phyloP scores from a whole-genome alignment of 192 early-diverging fungal genomes.

The Oehlia diaphana region DNA sequence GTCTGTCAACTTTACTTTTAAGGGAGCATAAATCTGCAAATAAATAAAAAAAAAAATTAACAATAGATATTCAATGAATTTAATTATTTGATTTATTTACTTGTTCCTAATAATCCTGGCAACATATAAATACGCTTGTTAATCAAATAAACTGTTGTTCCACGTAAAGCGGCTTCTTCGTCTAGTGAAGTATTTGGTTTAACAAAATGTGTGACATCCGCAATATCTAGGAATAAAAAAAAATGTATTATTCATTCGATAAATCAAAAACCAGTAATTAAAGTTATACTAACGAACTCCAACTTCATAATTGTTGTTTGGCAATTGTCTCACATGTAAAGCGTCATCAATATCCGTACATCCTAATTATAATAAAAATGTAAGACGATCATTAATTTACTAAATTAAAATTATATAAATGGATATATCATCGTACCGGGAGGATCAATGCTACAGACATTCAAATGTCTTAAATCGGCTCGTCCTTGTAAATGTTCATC shows the following conservation, averaged over 20 bases:
- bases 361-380: slow-evolving; percentile 37
- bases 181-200: slow-evolving; percentile 78
- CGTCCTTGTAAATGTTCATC: slow-evolving; percentile 71
- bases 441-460: slow-evolving; percentile 98
- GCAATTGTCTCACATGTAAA: slow-evolving; percentile 76
- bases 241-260: neutral
- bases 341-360: slow-evolving; percentile 99
- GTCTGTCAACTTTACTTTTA: slow-evolving; percentile 82
- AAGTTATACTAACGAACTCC: slow-evolving; percentile 55
- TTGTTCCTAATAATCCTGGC: slow-evolving; percentile 74
- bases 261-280: neutral
- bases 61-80: neutral
- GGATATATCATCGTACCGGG: slow-evolving; percentile 50
- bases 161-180: slow-evolving; percentile 76
- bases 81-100: slow-evolving; percentile 28
- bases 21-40: slow-evolving; percentile 71
- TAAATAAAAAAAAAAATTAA: neutral
- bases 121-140: slow-evolving; percentile 94
- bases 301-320: slow-evolving; percentile 88
- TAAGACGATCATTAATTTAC: neutral
- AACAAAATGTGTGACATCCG: slow-evolving; percentile 96
- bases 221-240: slow-evolving; percentile 72
- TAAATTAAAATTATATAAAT: neutral
- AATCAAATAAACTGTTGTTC: slow-evolving; percentile 94
- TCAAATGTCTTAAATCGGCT: slow-evolving; percentile 77